Evolutionary conservation across 2,329 filamentous ascomycete species (phyloP).

Genomic region (Fusarium sp.): DNA sequence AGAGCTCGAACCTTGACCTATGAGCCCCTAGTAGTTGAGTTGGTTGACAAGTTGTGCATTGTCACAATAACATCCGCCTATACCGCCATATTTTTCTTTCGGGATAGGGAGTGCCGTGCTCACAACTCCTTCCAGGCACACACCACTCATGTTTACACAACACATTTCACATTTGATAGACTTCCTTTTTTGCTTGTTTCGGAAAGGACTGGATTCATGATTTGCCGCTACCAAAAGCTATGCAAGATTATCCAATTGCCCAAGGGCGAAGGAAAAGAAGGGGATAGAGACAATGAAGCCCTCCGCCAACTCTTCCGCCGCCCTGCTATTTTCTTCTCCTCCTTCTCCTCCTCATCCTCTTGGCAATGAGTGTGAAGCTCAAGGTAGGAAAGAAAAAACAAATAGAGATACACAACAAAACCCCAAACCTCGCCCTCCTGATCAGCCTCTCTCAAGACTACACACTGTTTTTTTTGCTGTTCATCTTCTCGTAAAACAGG

Average conservation of each 20-base stretch:
- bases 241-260: not conserved
- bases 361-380: constrained; percentile 1
- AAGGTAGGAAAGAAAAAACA: not conserved
- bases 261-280: not conserved
- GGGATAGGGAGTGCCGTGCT: not conserved
- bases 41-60: constrained; percentile 2
- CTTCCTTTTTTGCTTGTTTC: constrained; percentile 21
- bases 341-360: not conserved
- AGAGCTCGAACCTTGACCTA: not conserved
- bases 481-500: constrained; percentile 27
- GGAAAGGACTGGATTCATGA: constrained; percentile 33
- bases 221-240: constrained; percentile 32
- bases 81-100: constrained; percentile 19
- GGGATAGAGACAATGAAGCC: constrained; percentile 27
- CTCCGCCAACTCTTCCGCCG: not conserved
- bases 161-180: not conserved
- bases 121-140: not conserved
- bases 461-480: constrained; percentile 13
- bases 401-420: constrained; percentile 11
- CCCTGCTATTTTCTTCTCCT: not conserved
- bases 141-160: not conserved
- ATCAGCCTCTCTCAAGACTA: constrained; percentile 19
- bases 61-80: constrained; percentile 17
- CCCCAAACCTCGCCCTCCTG: constrained; percentile 27
- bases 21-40: not conserved